Percentiles rank a stretch among this genome's conserved stretches.
Conservation (phyloP, 2,329 filamentous ascomycete species). For the Trichoderma lentiforme region DNA sequence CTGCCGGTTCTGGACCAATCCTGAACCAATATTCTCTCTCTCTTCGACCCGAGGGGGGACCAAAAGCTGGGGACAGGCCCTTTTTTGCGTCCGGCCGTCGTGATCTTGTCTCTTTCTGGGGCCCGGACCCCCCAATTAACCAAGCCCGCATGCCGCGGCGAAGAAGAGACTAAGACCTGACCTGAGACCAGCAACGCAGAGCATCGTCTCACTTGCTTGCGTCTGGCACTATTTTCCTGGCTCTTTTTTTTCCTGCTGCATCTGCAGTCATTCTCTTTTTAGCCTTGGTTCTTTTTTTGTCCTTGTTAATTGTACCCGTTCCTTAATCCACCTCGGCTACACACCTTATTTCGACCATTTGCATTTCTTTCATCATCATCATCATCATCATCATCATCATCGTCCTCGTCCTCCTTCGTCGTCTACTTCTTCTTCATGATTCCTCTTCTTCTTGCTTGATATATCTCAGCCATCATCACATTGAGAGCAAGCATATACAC, state of each 20-base stretch:
- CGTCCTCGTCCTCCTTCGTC: not conserved
- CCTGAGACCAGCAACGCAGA: not conserved
- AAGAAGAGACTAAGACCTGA: not conserved
- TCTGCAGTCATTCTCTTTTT: not conserved
- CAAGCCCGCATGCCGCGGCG: constrained; percentile 4
- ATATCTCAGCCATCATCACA: not conserved
- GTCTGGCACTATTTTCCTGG: not conserved
- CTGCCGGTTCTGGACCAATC: constrained; percentile 6
- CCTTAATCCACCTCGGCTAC: not conserved
- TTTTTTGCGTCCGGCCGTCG: not conserved
- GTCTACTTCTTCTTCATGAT: not conserved
- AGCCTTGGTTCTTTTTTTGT: not conserved
- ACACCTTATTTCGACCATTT: not conserved
- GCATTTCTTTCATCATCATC: not conserved
- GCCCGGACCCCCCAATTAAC: not conserved
- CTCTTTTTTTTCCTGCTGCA: not conserved
- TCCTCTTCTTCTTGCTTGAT: not conserved
- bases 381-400: too few relatives aligned
- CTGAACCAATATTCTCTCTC: not conserved
- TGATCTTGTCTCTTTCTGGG: constrained; percentile 1
- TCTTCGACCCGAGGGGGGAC: not conserved
- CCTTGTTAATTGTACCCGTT: not conserved
- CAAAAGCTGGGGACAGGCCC: not conserved
- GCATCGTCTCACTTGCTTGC: not conserved
- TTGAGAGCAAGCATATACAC: not conserved